Evolutionary conservation across 768 basidiomycete genomes (phyloP).

Genomic region (Leccinum disarticulatum): DNA sequence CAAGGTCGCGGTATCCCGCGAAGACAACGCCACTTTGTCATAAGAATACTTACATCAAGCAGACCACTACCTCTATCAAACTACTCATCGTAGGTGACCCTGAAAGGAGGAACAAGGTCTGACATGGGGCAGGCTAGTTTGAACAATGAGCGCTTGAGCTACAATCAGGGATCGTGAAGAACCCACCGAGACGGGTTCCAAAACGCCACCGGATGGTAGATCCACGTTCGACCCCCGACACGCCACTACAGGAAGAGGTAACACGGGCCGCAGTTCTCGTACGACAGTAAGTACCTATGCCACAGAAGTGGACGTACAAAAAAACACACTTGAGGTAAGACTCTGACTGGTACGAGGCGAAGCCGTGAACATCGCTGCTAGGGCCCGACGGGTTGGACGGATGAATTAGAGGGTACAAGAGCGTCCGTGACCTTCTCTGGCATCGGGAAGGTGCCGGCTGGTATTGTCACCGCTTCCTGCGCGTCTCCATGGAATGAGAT

Average conservation of each 20-base stretch:
- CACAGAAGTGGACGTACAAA: constrained; percentile 4
- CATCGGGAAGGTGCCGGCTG: neutral
- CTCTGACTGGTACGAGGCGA: constrained; percentile 4
- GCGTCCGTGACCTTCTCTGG: constrained; percentile 2
- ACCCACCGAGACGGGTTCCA: constrained; percentile 13
- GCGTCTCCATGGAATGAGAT: constrained; percentile 7
- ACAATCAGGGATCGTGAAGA: constrained; percentile 12
- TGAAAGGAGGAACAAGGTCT: neutral
- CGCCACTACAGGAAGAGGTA: constrained; percentile 14
- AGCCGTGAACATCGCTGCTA: constrained; percentile 6
- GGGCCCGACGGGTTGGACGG: constrained; percentile 8
- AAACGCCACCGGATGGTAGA: constrained; percentile 16
- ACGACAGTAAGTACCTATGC: constrained; percentile 1
- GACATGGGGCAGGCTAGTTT: neutral
- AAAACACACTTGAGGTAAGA: constrained; percentile 6
- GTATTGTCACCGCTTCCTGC: constrained; percentile 2
- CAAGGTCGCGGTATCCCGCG: neutral
- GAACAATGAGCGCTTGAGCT: neutral
- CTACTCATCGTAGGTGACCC: constrained; percentile 1
- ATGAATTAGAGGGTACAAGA: constrained; percentile 3
- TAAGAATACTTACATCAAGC: neutral
- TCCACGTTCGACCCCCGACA: constrained; percentile 4
- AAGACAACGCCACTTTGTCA: neutral
- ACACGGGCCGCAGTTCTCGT: constrained; percentile 10
- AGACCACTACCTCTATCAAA: neutral